Conservation (phyloP, 768 basidiomycete genomes). For the Leccinellum rugosiceps region DNA sequence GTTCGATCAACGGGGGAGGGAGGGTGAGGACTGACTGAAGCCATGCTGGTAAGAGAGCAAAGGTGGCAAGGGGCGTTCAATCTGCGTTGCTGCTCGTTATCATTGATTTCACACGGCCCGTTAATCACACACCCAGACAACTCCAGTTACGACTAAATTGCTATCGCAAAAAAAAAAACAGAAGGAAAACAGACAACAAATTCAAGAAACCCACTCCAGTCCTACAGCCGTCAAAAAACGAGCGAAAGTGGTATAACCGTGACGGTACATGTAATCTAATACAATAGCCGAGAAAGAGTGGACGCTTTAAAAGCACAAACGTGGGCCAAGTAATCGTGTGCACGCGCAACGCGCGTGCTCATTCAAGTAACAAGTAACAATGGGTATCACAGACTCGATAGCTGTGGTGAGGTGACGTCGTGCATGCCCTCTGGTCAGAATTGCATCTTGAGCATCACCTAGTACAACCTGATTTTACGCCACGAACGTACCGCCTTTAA, state of each 20-base stretch:
- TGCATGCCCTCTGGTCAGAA: constrained; percentile 41
- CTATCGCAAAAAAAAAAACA: constrained; percentile 19
- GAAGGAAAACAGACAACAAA: constrained; percentile 1
- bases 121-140: constrained; percentile 19
- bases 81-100: constrained; percentile 21
- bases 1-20: background rate
- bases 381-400: constrained; percentile 23
- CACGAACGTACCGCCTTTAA: constrained; percentile 59
- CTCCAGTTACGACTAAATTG: constrained; percentile 15
- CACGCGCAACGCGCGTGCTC: constrained; percentile 1
- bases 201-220: constrained; percentile 17
- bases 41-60: constrained; percentile 42
- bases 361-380: constrained; percentile 2
- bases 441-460: constrained; percentile 1
- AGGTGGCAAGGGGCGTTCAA: constrained; percentile 13
- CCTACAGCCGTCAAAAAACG: constrained; percentile 30
- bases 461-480: background rate
- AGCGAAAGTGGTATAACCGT: constrained; percentile 27
- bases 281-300: constrained; percentile 19
- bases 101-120: constrained; percentile 65
- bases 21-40: constrained; percentile 41
- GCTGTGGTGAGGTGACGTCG: constrained; percentile 15
- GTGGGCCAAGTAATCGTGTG: constrained; percentile 2
- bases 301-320: constrained; percentile 26
- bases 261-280: constrained; percentile 20